Evolutionary conservation across 495 filamentous ascomycete genomes (phyloP).

Genomic region (Tuber microsphaerosporum): DNA sequence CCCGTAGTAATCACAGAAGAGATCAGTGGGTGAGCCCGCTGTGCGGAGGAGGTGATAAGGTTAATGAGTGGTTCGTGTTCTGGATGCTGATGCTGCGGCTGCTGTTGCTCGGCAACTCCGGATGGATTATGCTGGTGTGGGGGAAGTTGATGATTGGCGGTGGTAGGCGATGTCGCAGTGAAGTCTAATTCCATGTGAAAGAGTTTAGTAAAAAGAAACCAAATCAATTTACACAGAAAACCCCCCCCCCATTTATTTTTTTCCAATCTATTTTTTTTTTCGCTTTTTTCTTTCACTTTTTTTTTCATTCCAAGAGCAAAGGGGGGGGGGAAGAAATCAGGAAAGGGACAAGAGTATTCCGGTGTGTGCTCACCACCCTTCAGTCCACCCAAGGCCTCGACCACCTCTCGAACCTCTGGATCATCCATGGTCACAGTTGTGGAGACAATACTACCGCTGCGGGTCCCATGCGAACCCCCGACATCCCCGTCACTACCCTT

Average conservation of each 20-base stretch:
- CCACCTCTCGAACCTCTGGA: slow-evolving; percentile 69
- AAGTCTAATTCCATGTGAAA: slow-evolving; percentile 24
- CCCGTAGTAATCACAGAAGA: slow-evolving; percentile 78
- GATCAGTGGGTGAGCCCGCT: slow-evolving; percentile 47
- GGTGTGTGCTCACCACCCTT: slow-evolving; percentile 59
- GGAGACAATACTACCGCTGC: slow-evolving; percentile 48
- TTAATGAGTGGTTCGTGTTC: slow-evolving; percentile 50
- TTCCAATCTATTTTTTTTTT: not conserved
- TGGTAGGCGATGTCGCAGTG: slow-evolving; percentile 24
- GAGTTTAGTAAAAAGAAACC: slow-evolving; percentile 22
- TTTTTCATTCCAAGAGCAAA: slow-evolving; percentile 14
- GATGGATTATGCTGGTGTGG: slow-evolving; percentile 14
- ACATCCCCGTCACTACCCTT: slow-evolving; percentile 37
- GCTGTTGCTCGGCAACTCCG: slow-evolving; percentile 1
- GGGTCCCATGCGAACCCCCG: slow-evolving; percentile 34
- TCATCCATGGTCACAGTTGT: slow-evolving; percentile 66
- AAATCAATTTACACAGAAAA: slow-evolving; percentile 1
- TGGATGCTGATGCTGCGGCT: slow-evolving; percentile 45
- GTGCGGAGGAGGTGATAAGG: slow-evolving; percentile 45
- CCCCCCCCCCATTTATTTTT: not conserved
- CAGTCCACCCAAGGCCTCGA: slow-evolving; percentile 77
- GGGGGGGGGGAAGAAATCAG: slow-evolving; percentile 25
- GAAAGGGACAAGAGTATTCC: slow-evolving; percentile 7
- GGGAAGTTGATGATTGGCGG: slow-evolving; percentile 7
- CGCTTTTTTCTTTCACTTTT: not conserved